A percentile compares a stretch with the other conserved stretches of the same genome.
These are phyloP conservation scores for Xanthoceras sorbifolium DNA, from an alignment of 345 rosid species.

Conservation along the genomic window DNA sequence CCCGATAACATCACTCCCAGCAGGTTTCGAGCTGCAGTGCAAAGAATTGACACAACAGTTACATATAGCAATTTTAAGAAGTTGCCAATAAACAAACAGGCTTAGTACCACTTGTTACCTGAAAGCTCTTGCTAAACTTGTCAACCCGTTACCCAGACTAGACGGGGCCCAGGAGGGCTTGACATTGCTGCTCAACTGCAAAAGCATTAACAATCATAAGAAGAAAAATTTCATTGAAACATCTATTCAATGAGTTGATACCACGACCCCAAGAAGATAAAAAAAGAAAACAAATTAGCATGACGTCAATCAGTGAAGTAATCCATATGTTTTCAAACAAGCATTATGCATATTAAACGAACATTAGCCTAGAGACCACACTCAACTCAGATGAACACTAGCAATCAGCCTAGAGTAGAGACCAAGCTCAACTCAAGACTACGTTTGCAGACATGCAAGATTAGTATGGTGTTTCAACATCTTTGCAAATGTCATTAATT, in stretches of 20 bases:
- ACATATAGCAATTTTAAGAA: background rate
- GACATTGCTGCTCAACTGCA: conserved; percentile 56
- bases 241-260: too few species aligned
- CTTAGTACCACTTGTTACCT: conserved; percentile 41
- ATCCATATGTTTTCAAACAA: background rate
- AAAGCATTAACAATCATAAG: background rate
- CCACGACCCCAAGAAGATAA: too few species aligned
- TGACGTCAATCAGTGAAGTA: too few species aligned
- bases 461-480: too few species aligned
- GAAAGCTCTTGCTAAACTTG: conserved; percentile 66
- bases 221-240: background rate
- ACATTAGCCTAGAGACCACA: too few species aligned
- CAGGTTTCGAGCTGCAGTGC: conserved; percentile 68
- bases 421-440: too few species aligned
- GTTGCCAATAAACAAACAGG: background rate
- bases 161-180: conserved; percentile 50
- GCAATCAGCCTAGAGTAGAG: background rate
- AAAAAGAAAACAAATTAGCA: too few species aligned
- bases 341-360: background rate
- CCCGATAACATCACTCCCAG: conserved; percentile 87
- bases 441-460: too few species aligned
- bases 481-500: too few species aligned
- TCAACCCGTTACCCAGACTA: conserved; percentile 45
- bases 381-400: too few species aligned
- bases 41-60: background rate